Evolutionary conservation across 441 rosid species (phyloP), one percentile per base, ranked within the genome.

Genomic region (Mallotus japonicus): DNA sequence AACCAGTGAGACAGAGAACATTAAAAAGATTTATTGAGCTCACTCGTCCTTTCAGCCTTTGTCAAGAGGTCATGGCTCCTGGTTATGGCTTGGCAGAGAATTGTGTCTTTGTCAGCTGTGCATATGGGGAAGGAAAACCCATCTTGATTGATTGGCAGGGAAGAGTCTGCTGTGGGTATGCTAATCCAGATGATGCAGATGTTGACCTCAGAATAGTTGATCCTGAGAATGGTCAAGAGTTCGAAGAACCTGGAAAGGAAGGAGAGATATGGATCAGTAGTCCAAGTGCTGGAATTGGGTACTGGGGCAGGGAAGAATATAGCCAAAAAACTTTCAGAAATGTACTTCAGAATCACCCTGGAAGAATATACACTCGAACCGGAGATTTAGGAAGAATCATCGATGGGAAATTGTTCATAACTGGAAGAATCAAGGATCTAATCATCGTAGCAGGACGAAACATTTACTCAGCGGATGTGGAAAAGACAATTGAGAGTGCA

Each of bases 31-130:
- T 90, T 74, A 40, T 88, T 51, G 91, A 86, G 73, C 87, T 87
- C 71, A 81, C 91, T 72, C 72, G 61, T 50, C 89, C 90, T 20
- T 88, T 84, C 40, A 86, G 92, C 46, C 85, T 88, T 70, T 83
- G 89, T 28, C 87, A 87, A 80, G 87, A 85, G 74, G 88, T 81
- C 73, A 77, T 90, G 91, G 95, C 95, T 58, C 91, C 92, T 55
- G 95, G 95, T 66, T 90, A 90, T 79, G 92, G 95, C 57, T 81
- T 90, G 85, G 95, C 92, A 3, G 92, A 90, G 73, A 88, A 90
- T 65, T 88, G 92, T 71, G 92, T 90, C 51, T 90, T 90, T 78
- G 95, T 88, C 58, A 83, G 86, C 64, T 90, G 91, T 71, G 95
- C 95, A 17, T 88, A 73, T 77, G 92, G 95, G 37, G 85, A 81